Conservation (phyloP, 2,329 filamentous ascomycete species). For the Arthrobotrys musiformis region DNA sequence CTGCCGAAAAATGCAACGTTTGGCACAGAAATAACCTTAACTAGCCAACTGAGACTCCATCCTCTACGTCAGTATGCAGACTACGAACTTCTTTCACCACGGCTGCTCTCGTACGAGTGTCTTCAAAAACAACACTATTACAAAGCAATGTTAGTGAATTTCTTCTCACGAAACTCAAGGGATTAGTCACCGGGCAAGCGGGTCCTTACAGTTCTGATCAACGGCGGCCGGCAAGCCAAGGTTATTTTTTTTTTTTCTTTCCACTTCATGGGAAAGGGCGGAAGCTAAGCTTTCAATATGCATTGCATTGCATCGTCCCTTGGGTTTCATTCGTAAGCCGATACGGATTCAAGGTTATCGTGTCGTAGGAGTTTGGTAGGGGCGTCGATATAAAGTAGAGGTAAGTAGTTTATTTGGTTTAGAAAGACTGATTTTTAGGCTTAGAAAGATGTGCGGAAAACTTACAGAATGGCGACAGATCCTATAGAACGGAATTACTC, state of each 20-base stretch:
- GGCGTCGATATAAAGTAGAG: not conserved
- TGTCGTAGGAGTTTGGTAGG: not conserved
- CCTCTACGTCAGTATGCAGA: slow-evolving; percentile 32
- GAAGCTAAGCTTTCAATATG: slow-evolving; percentile 40
- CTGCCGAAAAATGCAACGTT: slow-evolving; percentile 19
- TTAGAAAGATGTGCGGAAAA: not conserved
- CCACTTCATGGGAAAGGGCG: not conserved
- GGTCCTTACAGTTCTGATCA: not conserved
- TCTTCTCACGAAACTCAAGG: not conserved
- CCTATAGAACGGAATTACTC: not conserved
- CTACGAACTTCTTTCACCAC: not conserved
- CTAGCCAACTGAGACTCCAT: not conserved
- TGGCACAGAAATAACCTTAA: slow-evolving; percentile 1
- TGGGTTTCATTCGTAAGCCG: slow-evolving; percentile 17
- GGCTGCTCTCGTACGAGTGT: slow-evolving; percentile 37
- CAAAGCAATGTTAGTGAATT: slow-evolving; percentile 23
- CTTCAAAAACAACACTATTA: slow-evolving; percentile 2
- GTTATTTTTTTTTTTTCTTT: not conserved
- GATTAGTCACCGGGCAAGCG: slow-evolving; percentile 36
- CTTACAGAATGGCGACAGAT: slow-evolving; percentile 25
- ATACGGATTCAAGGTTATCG: slow-evolving; percentile 1
- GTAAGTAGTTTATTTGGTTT: not conserved
- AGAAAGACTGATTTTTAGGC: not conserved
- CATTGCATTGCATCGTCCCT: slow-evolving; percentile 11
- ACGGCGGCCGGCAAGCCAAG: not conserved